Evolutionary conservation across 306 rosid species (phyloP).

Genomic region (Quercus wislizeni): DNA sequence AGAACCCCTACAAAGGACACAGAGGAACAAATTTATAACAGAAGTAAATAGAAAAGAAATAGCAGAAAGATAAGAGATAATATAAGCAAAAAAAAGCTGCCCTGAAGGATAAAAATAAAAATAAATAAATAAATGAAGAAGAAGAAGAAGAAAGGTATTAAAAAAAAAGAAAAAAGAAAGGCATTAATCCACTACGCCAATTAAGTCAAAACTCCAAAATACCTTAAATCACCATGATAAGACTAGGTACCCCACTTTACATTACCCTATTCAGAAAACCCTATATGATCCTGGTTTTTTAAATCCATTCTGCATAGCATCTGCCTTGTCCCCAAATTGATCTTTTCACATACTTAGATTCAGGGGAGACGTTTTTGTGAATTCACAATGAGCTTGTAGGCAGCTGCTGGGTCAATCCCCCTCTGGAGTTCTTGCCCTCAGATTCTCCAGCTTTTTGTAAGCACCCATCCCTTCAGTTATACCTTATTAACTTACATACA

Average conservation of each 20-base stretch:
- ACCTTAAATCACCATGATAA: neutral
- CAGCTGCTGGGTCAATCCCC: neutral
- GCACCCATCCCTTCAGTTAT: neutral
- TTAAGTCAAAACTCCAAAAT: neutral
- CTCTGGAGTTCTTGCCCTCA: neutral
- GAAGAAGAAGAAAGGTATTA: neutral
- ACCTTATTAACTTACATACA: neutral
- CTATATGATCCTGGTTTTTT: neutral
- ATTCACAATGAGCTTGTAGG: slow-evolving; percentile 6
- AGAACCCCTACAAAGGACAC: slow-evolving; percentile 72
- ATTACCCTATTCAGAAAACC: neutral
- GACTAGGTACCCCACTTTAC: neutral
- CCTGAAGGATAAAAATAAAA: neutral
- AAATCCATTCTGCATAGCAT: neutral
- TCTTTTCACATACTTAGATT: slow-evolving; percentile 1
- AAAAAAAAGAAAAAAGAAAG: neutral
- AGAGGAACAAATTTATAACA: slow-evolving; percentile 12
- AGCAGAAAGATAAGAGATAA: too few species aligned
- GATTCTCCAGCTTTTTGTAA: neutral
- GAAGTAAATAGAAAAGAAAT: neutral
- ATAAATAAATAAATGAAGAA: too few species aligned
- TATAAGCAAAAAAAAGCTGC: too few species aligned
- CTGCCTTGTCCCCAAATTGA: neutral
- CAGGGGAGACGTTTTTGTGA: slow-evolving; percentile 3
- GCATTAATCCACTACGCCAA: neutral